Base-by-base conservation (phyloP, 2,329 filamentous ascomycete species). In the Simplicillium sp. region DNA sequence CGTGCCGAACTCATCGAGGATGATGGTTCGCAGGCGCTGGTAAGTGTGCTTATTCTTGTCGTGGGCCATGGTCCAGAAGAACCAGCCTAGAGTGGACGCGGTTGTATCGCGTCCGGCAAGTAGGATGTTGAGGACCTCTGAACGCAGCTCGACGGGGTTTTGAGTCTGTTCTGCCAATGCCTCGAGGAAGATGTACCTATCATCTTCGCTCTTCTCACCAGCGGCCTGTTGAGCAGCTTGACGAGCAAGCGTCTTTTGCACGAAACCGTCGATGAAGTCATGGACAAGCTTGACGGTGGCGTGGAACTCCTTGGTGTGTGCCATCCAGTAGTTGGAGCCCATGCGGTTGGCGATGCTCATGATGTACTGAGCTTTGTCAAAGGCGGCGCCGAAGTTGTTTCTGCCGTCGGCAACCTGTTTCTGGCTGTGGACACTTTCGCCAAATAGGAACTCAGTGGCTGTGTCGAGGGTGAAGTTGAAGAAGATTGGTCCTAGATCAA, bases 201-300 rank as follows among this genome's bases (percentile, higher is more conserved):
- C 39, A 8, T 40, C 40, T 15, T 46, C 33, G 7, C 11, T 39
- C 34, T 7, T 35, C 4, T 36, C 36, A 36, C n/a, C 38, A 17
- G 37, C 38, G 13, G 25, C 15, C 39, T 41, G 35, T 12, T 34
- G 5, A 5, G 13, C 32, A 7, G 32, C 32, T 7, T 34, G 32
- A 11, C 32, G 15, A 14, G 32, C 15, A 16, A 14, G n/a, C 60
- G 11, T 77, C 67, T 39, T 66, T 39, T 77, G 71, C 45, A 87
- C 82, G 55, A 76, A 85, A 16, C 69, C 70, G 48, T 77, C 70
- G n/a, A 85, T 73, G 54, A 87, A 87, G 13, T 70, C 58, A 52
- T 87, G 77, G 56, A 87, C 73, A n/a, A 70, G 63, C 17, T 71
- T 68, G 40, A 85, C 80, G 8, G 81, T 74, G 43, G 75, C 72